phyloP scores from a whole-genome alignment of 768 basidiomycete species.

The Panaeolus papilionaceus region DNA sequence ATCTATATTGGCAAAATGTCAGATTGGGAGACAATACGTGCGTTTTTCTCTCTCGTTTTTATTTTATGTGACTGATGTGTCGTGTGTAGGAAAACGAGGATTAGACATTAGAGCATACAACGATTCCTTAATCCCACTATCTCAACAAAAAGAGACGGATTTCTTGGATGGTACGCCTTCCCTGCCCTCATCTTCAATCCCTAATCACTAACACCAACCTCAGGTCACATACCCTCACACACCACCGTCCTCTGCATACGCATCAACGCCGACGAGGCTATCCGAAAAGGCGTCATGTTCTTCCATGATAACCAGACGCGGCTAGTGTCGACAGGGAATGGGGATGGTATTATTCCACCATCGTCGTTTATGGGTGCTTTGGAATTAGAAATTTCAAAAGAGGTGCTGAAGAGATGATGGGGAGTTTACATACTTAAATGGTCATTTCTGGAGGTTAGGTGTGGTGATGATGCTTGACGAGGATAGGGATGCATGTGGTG shows the following conservation, averaged over 20 bases:
- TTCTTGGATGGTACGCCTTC: not conserved
- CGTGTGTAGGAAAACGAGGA: not conserved
- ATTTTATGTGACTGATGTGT: not conserved
- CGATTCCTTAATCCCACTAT: constrained; percentile 37
- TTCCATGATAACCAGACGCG: constrained; percentile 23
- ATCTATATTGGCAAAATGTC: constrained; percentile 22
- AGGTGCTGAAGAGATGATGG: constrained; percentile 8
- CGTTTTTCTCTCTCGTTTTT: constrained; percentile 11
- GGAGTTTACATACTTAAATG: not conserved
- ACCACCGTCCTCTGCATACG: constrained; percentile 26
- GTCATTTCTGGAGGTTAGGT: not conserved
- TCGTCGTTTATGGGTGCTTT: constrained; percentile 26
- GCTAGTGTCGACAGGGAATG: constrained; percentile 26
- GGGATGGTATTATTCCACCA: constrained; percentile 24
- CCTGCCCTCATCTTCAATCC: too few relatives aligned
- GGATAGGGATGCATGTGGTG: too few relatives aligned
- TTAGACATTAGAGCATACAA: not conserved
- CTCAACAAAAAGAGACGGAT: constrained; percentile 15
- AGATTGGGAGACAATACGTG: constrained; percentile 31
- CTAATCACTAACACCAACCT: not conserved
- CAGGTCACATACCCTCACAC: constrained; percentile 25
- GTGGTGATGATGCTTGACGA: too few relatives aligned
- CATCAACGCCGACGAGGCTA: constrained; percentile 27
- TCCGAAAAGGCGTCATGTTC: constrained; percentile 28
- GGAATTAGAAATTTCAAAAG: constrained; percentile 23